phyloP scores from a whole-genome alignment of 2,329 filamentous ascomycete species.

The Trichoderma sp. region DNA sequence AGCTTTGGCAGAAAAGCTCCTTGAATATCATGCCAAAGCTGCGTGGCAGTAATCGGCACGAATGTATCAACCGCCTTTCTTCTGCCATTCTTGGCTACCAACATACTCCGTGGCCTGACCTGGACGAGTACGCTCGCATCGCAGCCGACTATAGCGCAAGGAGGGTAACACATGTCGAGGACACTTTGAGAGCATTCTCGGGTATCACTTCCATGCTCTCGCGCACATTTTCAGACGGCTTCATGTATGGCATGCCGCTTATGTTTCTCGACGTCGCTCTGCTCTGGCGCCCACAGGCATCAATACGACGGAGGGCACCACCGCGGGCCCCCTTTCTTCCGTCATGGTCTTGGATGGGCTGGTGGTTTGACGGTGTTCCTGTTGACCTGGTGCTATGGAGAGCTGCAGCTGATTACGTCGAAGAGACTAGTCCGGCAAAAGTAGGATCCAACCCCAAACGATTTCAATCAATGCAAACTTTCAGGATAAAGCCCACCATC shows the following conservation, averaged over 20 bases:
- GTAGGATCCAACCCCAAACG: slow-evolving; percentile 35
- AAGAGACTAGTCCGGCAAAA: slow-evolving; percentile 35
- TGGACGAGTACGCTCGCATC: slow-evolving; percentile 46
- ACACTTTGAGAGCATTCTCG: slow-evolving; percentile 43
- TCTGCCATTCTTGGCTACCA: slow-evolving; percentile 38
- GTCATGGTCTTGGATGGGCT: slow-evolving; percentile 49
- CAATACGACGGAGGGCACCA: slow-evolving; percentile 40
- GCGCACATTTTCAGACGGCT: slow-evolving; percentile 42
- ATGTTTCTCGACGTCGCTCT: slow-evolving; percentile 47
- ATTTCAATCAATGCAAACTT: slow-evolving; percentile 38
- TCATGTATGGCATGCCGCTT: slow-evolving; percentile 46
- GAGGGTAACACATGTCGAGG: slow-evolving; percentile 40
- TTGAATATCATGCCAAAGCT: slow-evolving; percentile 33
- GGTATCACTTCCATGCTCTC: slow-evolving; percentile 45
- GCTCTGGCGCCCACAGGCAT: slow-evolving; percentile 45
- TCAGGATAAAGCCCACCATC: slow-evolving; percentile 40
- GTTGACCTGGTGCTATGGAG: slow-evolving; percentile 44
- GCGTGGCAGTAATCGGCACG: slow-evolving; percentile 32
- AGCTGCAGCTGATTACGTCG: slow-evolving; percentile 44
- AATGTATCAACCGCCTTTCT: slow-evolving; percentile 35
- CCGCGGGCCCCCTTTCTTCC: slow-evolving; percentile 40
- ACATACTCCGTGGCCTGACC: slow-evolving; percentile 45
- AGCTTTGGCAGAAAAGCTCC: slow-evolving; percentile 40
- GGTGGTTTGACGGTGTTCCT: slow-evolving; percentile 46
- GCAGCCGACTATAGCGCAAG: slow-evolving; percentile 44